Evolutionary conservation across 2,329 filamentous ascomycete species (phyloP).

Genomic region (Davidsoniella australis): DNA sequence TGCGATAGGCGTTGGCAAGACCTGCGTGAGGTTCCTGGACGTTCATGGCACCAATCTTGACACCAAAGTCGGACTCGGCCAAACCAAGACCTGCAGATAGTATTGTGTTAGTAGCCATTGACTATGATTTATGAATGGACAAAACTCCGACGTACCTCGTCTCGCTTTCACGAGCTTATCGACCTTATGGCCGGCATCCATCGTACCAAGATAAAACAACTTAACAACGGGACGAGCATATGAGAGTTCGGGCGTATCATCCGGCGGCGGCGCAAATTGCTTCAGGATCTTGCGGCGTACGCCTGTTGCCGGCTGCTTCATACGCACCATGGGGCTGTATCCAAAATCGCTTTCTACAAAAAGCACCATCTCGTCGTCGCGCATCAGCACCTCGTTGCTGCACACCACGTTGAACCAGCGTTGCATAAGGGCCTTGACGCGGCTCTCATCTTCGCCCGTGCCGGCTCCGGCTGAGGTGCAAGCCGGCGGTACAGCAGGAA

Average conservation of each 20-base stretch:
- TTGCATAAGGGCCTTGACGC: constrained; percentile 80
- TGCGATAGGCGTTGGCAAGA: constrained; percentile 77
- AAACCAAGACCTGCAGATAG: constrained; percentile 62
- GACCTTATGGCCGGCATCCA: constrained; percentile 95
- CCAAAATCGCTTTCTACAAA: constrained; percentile 99
- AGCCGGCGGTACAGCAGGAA: constrained; percentile 89
- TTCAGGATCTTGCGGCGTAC: constrained; percentile 91
- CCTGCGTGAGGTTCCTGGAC: constrained; percentile 82
- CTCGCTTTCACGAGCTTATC: constrained; percentile 85
- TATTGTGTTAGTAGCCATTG: constrained; percentile 15
- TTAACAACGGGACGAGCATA: constrained; percentile 84
- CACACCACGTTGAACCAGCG: constrained; percentile 92
- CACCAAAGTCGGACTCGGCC: constrained; percentile 81
- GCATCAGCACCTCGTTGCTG: constrained; percentile 78
- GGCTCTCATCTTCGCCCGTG: constrained; percentile 83
- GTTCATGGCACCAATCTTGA: constrained; percentile 73
- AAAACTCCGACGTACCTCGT: constrained; percentile 46
- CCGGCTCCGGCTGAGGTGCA: constrained; percentile 85
- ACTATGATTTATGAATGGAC: background rate
- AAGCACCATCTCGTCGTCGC: constrained; percentile 90
- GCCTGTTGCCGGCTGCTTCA: constrained; percentile 92
- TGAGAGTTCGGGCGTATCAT: constrained; percentile 88
- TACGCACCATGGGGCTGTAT: constrained; percentile 86
- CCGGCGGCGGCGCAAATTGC: constrained; percentile 92
- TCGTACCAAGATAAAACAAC: constrained; percentile 82